Evolutionary conservation across 805 yeast species (phyloP).

Genomic region (Lachancea nothofagi): DNA sequence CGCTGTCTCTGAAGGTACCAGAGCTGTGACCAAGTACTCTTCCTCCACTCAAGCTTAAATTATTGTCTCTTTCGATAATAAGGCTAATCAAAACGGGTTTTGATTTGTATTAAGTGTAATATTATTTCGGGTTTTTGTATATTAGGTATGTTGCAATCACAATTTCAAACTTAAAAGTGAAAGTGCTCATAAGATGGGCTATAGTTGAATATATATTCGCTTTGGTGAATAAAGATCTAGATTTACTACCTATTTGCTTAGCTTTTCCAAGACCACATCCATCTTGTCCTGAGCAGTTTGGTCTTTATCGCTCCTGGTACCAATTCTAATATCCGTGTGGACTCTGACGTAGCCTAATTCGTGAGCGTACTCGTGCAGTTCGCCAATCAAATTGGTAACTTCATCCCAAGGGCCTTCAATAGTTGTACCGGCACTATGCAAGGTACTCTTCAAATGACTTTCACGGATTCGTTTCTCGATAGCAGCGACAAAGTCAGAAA

Average conservation of each 20-base stretch:
- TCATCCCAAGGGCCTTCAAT: conserved; percentile 90
- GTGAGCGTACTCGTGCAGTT: conserved; percentile 68
- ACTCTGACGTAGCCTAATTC: conserved; percentile 67
- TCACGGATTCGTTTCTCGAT: conserved; percentile 59
- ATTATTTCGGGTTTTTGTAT: conserved; percentile 13
- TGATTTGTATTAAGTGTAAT: conserved; percentile 8
- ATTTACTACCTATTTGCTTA: conserved; percentile 23
- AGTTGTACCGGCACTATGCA: conserved; percentile 92
- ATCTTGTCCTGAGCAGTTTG: conserved; percentile 73
- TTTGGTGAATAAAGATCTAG: conserved; percentile 1
- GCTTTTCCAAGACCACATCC: conserved; percentile 53
- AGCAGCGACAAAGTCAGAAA: conserved; percentile 71
- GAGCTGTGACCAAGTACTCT: conserved; percentile 91
- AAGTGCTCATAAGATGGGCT: conserved; percentile 4
- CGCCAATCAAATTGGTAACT: conserved; percentile 74
- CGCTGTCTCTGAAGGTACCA: conserved; percentile 93
- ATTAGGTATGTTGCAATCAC: conserved; percentile 8
- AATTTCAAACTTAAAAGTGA: background rate
- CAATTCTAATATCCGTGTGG: conserved; percentile 82
- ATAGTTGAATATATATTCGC: background rate
- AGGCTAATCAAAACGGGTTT: conserved; percentile 2
- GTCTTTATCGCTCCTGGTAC: conserved; percentile 71
- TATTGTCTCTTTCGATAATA: background rate
- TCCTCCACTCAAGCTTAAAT: conserved; percentile 38
- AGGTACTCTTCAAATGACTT: conserved; percentile 57